Percentiles rank a stretch among this genome's conserved stretches.
Conservation (phyloP, 345 rosid genomes). For the Erucastrum elatum region DNA sequence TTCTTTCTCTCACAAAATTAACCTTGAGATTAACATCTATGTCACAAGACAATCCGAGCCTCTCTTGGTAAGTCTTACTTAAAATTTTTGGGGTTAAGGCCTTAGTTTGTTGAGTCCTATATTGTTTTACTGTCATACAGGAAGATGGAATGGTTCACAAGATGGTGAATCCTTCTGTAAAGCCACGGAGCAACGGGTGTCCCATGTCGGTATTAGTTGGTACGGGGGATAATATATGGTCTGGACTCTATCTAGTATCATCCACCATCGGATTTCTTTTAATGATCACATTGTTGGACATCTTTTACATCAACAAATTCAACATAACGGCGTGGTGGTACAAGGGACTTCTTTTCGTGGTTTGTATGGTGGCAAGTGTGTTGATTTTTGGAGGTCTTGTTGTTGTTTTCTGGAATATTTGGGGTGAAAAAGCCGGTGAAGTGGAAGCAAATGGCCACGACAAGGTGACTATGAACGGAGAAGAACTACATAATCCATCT, state of each 20-base stretch:
- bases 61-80: slow-evolving; percentile 52
- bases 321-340: slow-evolving; percentile 73
- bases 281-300: slow-evolving; percentile 47
- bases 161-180: slow-evolving; percentile 33
- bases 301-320: slow-evolving; percentile 60
- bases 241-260: slow-evolving; percentile 60
- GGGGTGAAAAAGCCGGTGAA: slow-evolving; percentile 46
- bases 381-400: slow-evolving; percentile 69
- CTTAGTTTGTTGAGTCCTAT: background rate
- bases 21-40: slow-evolving; percentile 56
- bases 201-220: slow-evolving; percentile 79
- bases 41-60: slow-evolving; percentile 79
- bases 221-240: slow-evolving; percentile 70
- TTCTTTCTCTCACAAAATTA: slow-evolving; percentile 49
- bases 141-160: slow-evolving; percentile 61
- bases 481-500: slow-evolving; percentile 9
- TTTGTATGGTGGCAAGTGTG: slow-evolving; percentile 67
- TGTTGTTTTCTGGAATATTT: slow-evolving; percentile 66
- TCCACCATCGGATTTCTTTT: slow-evolving; percentile 62
- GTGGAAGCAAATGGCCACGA: slow-evolving; percentile 20
- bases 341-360: slow-evolving; percentile 66
- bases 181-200: slow-evolving; percentile 42
- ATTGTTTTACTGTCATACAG: slow-evolving; percentile 45
- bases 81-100: background rate
- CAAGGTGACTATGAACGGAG: slow-evolving; percentile 5